Evolutionary conservation across 371 early-diverging fungal species (phyloP).

Genomic region (Paramicrosporidium saccamoebae): DNA sequence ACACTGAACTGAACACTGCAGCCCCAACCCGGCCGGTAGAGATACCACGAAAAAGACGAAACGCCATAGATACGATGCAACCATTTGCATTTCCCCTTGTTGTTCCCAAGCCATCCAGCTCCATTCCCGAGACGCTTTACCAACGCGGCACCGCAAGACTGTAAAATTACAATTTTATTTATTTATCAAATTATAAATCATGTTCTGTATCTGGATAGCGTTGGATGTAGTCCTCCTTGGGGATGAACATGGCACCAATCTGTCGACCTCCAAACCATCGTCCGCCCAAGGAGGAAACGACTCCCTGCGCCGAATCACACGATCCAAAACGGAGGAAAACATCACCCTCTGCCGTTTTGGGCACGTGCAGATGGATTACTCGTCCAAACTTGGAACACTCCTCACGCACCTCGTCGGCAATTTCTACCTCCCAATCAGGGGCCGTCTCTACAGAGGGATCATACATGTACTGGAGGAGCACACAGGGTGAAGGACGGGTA

Average conservation of each 20-base stretch:
- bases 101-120: too few relatives aligned
- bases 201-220: too few relatives aligned
- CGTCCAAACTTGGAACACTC: slow-evolving; percentile 50
- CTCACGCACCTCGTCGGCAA: slow-evolving; percentile 43
- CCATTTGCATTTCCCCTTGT: too few relatives aligned
- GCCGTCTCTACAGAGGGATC: slow-evolving; percentile 57
- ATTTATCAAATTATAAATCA: too few relatives aligned
- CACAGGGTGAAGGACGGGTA: slow-evolving; percentile 13
- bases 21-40: too few relatives aligned
- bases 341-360: slow-evolving; percentile 27
- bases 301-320: slow-evolving; percentile 18
- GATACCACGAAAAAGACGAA: too few relatives aligned
- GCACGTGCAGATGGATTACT: slow-evolving; percentile 35
- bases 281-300: slow-evolving; percentile 22
- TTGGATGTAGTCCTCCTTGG: slow-evolving; percentile 28
- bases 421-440: slow-evolving; percentile 46
- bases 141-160: too few relatives aligned
- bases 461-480: slow-evolving; percentile 71
- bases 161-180: too few relatives aligned
- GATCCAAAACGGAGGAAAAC: slow-evolving; percentile 47
- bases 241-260: slow-evolving; percentile 28
- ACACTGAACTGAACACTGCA: too few relatives aligned
- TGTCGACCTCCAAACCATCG: slow-evolving; percentile 46
- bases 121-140: too few relatives aligned
- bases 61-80: too few relatives aligned